Percentiles rank a stretch among this genome's conserved stretches.
These are phyloP conservation scores for Xylaria sp. DNA, from an alignment of 495 filamentous ascomycete species.

Conservation along the genomic window DNA sequence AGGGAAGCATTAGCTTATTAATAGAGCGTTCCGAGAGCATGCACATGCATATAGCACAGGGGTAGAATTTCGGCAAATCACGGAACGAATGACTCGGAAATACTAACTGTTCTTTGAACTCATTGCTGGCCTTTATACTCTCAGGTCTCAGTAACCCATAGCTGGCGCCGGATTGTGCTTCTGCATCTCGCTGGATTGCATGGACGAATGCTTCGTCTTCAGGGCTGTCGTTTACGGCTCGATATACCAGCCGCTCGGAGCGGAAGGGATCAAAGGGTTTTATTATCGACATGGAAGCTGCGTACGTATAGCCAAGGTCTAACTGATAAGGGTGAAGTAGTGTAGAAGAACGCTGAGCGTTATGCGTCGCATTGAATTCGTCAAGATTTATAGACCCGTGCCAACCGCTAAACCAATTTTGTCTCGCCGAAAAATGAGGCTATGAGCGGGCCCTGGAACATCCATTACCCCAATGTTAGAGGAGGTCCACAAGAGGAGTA, in stretches of 20 bases:
- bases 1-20: not conserved
- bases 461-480: not conserved
- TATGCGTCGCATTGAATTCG: not conserved
- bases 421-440: conserved; percentile 23
- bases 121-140: conserved; percentile 27
- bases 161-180: conserved; percentile 35
- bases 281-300: conserved; percentile 19
- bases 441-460: not conserved
- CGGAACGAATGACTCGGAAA: not conserved
- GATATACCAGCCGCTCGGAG: conserved; percentile 46
- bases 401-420: conserved; percentile 23
- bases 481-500: not conserved
- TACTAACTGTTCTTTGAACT: conserved; percentile 32
- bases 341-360: not conserved
- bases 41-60: not conserved
- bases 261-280: conserved; percentile 37
- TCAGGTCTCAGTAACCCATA: conserved; percentile 34
- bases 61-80: not conserved
- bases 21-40: not conserved
- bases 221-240: conserved; percentile 42
- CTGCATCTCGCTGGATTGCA: conserved; percentile 36
- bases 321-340: not conserved
- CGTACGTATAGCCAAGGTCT: not conserved
- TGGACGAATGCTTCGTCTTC: conserved; percentile 43
- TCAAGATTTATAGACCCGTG: conserved; percentile 9